Evolutionary conservation across 805 yeast species (phyloP).

Genomic region (Yamadazyma akitaensis): DNA sequence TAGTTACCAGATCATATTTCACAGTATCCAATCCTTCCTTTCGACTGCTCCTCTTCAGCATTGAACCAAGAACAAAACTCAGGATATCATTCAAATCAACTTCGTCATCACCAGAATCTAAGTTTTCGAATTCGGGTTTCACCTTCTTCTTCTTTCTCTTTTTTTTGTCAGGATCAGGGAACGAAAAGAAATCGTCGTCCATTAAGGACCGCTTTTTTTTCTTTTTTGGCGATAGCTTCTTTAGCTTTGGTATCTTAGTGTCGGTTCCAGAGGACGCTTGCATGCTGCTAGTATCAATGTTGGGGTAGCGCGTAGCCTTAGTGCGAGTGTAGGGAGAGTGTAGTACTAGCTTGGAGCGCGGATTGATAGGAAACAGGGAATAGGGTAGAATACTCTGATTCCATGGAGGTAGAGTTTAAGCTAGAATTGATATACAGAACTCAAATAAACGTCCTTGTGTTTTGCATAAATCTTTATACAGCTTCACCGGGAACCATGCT

Average conservation of each 20-base stretch:
- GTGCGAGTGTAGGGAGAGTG: background rate
- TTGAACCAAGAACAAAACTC: background rate
- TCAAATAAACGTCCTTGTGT: too few species aligned
- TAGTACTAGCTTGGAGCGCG: background rate
- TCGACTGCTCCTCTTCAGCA: background rate
- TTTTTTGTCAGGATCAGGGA: conserved; percentile 13
- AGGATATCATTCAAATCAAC: background rate
- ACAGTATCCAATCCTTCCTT: background rate
- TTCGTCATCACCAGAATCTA: background rate
- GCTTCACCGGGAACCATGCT: too few species aligned
- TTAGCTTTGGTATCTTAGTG: background rate
- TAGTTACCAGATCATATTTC: background rate
- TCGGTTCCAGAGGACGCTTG: background rate
- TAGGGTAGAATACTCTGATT: too few species aligned
- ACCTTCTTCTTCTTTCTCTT: conserved; percentile 10
- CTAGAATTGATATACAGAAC: too few species aligned
- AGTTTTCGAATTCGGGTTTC: background rate
- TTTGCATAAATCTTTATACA: too few species aligned
- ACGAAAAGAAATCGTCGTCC: conserved; percentile 32
- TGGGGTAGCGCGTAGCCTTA: background rate
- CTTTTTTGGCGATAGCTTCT: background rate
- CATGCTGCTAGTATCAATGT: background rate
- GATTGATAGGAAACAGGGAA: background rate
- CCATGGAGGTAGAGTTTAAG: too few species aligned
- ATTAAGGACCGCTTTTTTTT: conserved; percentile 8